Evolutionary conservation across 768 basidiomycete species (phyloP).

Genomic region (Lentinula edodes): DNA sequence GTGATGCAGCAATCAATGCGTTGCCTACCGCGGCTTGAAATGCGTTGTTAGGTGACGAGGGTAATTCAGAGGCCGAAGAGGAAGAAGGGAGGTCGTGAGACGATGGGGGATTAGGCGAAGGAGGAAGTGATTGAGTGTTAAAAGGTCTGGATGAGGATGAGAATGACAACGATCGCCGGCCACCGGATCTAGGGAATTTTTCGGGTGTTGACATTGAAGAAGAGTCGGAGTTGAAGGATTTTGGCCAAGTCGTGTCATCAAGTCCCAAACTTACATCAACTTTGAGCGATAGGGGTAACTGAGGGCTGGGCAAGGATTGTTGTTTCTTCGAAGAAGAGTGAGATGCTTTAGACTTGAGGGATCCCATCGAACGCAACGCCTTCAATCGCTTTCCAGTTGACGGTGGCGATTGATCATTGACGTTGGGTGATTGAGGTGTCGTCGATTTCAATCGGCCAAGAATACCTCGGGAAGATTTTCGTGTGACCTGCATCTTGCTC

Average conservation of each 20-base stretch:
- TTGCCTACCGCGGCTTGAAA: slow-evolving; percentile 78
- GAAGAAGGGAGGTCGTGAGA: slow-evolving; percentile 19
- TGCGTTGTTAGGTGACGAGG: slow-evolving; percentile 18
- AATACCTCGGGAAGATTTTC: slow-evolving; percentile 66
- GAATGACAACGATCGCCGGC: slow-evolving; percentile 75
- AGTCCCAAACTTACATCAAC: slow-evolving; percentile 56
- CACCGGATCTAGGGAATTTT: slow-evolving; percentile 40
- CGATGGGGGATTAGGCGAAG: slow-evolving; percentile 46
- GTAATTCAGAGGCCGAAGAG: neutral
- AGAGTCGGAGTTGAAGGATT: slow-evolving; percentile 12
- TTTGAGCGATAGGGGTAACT: slow-evolving; percentile 45
- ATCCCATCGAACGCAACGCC: slow-evolving; percentile 76
- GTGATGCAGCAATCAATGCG: slow-evolving; percentile 88
- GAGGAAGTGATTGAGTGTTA: slow-evolving; percentile 35
- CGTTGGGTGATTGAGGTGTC: slow-evolving; percentile 33
- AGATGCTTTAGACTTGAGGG: slow-evolving; percentile 55
- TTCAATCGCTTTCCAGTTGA: slow-evolving; percentile 53
- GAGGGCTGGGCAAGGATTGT: slow-evolving; percentile 36
- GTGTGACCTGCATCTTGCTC: slow-evolving; percentile 30
- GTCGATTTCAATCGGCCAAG: slow-evolving; percentile 55
- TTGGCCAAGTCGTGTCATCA: slow-evolving; percentile 49
- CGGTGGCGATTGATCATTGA: slow-evolving; percentile 29
- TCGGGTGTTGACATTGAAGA: slow-evolving; percentile 22
- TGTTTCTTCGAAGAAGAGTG: slow-evolving; percentile 22
- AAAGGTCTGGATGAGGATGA: slow-evolving; percentile 35